phyloP scores from a whole-genome alignment of 75 land plant genomes.

The Pinus tabuliformis region DNA sequence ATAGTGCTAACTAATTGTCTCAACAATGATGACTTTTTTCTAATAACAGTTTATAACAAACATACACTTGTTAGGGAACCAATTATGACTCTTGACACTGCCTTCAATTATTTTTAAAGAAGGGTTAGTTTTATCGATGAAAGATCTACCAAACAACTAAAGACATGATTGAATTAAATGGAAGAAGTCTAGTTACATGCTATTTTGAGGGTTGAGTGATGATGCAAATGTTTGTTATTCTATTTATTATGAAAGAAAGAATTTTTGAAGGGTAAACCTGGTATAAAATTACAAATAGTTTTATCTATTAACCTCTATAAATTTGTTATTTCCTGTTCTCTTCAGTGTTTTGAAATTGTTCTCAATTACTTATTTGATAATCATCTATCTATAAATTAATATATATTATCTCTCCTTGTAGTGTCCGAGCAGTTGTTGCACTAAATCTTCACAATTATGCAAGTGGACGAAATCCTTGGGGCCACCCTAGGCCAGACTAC shows the following conservation, averaged over 20 bases:
- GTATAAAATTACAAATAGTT: not conserved
- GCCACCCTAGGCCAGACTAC: conserved; percentile 58
- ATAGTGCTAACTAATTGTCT: no score
- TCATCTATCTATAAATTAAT: conserved; percentile 2
- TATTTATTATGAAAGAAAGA: not conserved
- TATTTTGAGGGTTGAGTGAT: not conserved
- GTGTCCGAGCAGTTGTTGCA: conserved; percentile 83
- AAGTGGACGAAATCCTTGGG: conserved; percentile 97
- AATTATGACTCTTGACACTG: no score
- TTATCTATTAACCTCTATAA: not conserved
- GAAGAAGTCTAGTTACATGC: not conserved
- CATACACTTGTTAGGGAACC: no score
- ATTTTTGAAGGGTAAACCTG: not conserved
- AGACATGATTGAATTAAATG: no score
- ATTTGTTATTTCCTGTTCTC: not conserved
- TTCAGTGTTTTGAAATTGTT: not conserved
- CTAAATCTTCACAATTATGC: conserved; percentile 91
- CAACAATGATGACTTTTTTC: no score
- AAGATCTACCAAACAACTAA: no score
- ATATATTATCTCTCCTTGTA: conserved; percentile 15
- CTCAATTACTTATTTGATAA: not conserved
- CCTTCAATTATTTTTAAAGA: no score
- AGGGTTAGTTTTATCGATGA: no score
- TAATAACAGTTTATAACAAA: no score
- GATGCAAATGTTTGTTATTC: not conserved